Evolutionary conservation across 225 moss, liverwort and hornwort genomes (phyloP).

Genomic region (Takakia lepidozioides): DNA sequence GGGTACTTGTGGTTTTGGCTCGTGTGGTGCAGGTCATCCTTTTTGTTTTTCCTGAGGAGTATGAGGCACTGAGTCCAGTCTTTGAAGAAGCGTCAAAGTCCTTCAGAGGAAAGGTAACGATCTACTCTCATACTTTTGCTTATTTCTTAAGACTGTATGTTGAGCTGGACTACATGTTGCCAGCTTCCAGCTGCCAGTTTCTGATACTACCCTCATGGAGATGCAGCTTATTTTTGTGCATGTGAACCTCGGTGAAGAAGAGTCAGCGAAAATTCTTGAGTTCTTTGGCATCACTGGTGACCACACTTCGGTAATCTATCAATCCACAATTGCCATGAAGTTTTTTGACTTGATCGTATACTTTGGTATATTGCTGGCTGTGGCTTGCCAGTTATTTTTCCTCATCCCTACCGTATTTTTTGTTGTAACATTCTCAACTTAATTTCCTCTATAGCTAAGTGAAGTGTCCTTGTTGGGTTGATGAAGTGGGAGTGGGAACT

Average conservation of each 20-base stretch:
- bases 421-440: no score
- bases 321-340: no score
- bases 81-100: slow-evolving; percentile 41
- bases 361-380: no score
- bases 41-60: slow-evolving; percentile 32
- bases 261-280: slow-evolving; percentile 11
- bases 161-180: no score
- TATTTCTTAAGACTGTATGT: no score
- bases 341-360: no score
- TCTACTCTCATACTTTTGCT: no score
- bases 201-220: not conserved
- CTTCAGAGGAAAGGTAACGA: slow-evolving; percentile 39
- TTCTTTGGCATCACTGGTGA: slow-evolving; percentile 42
- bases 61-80: slow-evolving; percentile 20
- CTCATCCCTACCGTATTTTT: slow-evolving; percentile 6
- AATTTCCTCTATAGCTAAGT: no score
- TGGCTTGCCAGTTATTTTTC: not conserved
- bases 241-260: slow-evolving; percentile 21
- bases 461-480: no score
- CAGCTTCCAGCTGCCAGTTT: no score
- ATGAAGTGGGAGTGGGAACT: no score
- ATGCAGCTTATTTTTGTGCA: slow-evolving; percentile 46
- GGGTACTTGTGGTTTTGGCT: no score
- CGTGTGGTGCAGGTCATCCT: slow-evolving; percentile 29
- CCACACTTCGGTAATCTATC: slow-evolving; percentile 3